Base-by-base conservation (phyloP, 2,329 filamentous ascomycete species). In the Colletotrichum sp. region DNA sequence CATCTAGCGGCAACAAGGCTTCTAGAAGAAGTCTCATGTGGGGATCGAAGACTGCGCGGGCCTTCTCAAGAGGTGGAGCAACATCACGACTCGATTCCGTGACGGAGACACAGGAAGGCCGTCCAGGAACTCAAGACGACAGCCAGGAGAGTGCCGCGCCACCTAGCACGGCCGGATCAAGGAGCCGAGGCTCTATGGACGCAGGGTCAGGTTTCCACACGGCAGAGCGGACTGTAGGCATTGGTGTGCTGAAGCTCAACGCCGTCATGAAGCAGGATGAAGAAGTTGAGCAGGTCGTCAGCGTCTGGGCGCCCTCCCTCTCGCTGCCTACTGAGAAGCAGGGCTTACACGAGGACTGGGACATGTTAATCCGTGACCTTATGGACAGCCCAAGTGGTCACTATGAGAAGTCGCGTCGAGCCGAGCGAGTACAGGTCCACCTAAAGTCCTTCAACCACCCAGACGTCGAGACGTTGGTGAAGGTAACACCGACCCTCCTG, bases 401-500 rank as follows among this genome's bases (percentile, higher is more conserved):
- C 48, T 98, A 95, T 82, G 93, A 94, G 80, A 94, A 93, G 81
- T 95, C 94, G 26, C 87, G 89, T 71, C 90, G 91, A 71, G 92
- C 95, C 28, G 95, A 96, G 81, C 92, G 95, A 32, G 86, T 99
- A 7, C 94, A 96, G 78, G 87, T 98, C 2, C 94, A 95, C 76
- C 86, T 98, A 16, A 94, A 93, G 79, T 90, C 94, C 2, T 98
- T 98, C 83, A 90, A 92, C 43, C 91, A 94, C 79, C 88, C 92
- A 2, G 95, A 99, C 80, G 92, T 95, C 1, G 95, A 98, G 78
- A 88, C 87, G 0, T 90, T 99, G 55, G 94, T 99, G 81, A 95
- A 94, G 81, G 92, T 94, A 64, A 98, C 95, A 4, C 97, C 97
- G 0, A 99, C 96, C 0, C 86, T 98, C 16, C 91, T 99, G 16